Evolutionary conservation across 2,329 filamentous ascomycete genomes (phyloP).

Genomic region (Monilinia fructigena): DNA sequence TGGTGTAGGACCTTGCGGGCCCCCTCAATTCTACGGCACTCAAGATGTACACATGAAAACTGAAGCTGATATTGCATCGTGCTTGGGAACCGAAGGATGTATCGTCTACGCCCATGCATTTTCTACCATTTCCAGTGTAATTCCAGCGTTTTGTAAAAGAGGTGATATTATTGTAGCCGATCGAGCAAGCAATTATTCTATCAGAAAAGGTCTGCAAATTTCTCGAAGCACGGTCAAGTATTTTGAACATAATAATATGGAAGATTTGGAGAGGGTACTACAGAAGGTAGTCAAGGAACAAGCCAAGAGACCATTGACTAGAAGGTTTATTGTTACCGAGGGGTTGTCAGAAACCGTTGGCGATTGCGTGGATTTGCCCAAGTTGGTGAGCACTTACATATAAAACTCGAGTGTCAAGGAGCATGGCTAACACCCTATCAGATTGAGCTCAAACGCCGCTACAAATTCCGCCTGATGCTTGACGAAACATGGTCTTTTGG

Average conservation of each 20-base stretch:
- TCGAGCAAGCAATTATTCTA: constrained; percentile 87
- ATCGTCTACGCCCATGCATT: constrained; percentile 97
- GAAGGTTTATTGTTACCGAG: constrained; percentile 94
- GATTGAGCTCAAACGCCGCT: constrained; percentile 90
- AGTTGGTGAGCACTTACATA: constrained; percentile 59
- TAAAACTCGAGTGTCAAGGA: not conserved
- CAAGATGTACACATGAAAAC: constrained; percentile 98
- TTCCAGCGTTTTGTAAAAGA: constrained; percentile 94
- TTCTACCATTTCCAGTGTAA: constrained; percentile 94
- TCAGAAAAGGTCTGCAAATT: constrained; percentile 91
- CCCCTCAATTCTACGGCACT: constrained; percentile 96
- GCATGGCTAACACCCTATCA: constrained; percentile 40
- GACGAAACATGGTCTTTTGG: constrained; percentile 99
- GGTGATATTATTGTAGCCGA: constrained; percentile 97
- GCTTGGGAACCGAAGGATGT: constrained; percentile 81
- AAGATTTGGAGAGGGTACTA: constrained; percentile 83
- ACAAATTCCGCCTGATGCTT: constrained; percentile 96
- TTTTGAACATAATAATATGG: constrained; percentile 96
- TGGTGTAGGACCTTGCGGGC: constrained; percentile 93
- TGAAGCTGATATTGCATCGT: constrained; percentile 88
- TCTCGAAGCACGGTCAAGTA: constrained; percentile 87
- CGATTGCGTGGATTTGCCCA: constrained; percentile 80
- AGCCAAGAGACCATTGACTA: constrained; percentile 75
- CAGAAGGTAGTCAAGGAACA: constrained; percentile 85
- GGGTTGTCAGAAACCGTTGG: constrained; percentile 89